A percentile compares a stretch with the other conserved stretches of the same genome.
phyloP scores from a whole-genome alignment of 1,284 basidiomycete species.

The Ganoderma meredithae region DNA sequence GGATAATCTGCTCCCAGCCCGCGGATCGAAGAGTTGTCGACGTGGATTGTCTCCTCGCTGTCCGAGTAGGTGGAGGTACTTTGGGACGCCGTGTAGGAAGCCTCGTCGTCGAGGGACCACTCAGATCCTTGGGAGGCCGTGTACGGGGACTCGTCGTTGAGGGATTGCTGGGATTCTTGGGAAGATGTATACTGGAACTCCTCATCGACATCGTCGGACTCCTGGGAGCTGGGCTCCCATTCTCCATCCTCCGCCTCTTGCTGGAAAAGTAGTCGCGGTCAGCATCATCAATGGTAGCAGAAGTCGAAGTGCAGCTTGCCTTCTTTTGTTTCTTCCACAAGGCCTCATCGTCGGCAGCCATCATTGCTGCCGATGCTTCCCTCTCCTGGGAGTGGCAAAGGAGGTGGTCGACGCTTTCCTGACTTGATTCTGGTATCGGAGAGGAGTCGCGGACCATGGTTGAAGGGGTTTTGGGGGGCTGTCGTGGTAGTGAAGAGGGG shows the following conservation, averaged over 20 bases:
- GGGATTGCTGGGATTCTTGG: not conserved
- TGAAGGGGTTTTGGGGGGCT: not conserved
- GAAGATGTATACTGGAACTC: not conserved
- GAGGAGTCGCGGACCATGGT: not conserved
- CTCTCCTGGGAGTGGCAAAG: not conserved
- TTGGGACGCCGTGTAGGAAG: not conserved
- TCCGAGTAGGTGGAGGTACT: not conserved
- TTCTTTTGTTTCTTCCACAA: not conserved
- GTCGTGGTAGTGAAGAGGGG: not conserved
- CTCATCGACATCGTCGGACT: not conserved
- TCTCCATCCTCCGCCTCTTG: slow-evolving; percentile 3
- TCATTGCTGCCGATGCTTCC: not conserved
- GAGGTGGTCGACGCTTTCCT: not conserved
- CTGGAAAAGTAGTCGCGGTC: not conserved
- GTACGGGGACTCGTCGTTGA: not conserved
- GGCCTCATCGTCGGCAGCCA: not conserved
- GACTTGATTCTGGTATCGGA: slow-evolving; percentile 3
- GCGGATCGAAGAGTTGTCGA: too few relatives aligned
- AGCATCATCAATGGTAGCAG: not conserved
- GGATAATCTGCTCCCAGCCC: not conserved
- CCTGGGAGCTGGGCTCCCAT: slow-evolving; percentile 3
- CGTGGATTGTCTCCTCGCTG: not conserved
- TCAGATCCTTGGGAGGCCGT: not conserved
- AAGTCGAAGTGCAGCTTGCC: not conserved
- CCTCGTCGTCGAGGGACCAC: not conserved